Percentiles rank a stretch among this genome's conserved stretches.
Evolutionary conservation across 75 land plant genomes (phyloP).

Genomic region (Picea sitchensis): DNA sequence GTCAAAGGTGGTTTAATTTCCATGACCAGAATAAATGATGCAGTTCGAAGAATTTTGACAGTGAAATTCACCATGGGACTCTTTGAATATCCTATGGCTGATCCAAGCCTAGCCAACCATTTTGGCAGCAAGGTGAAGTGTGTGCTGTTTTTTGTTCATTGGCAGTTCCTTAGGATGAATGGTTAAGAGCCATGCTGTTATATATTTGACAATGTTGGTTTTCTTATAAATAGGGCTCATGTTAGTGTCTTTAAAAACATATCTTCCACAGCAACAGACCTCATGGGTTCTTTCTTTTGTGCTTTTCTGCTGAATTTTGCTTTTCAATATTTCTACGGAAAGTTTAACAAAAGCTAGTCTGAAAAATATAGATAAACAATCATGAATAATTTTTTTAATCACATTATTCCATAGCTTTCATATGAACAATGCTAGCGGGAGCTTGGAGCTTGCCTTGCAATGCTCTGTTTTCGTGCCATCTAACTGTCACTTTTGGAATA

Average conservation of each 20-base stretch:
- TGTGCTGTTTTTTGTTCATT: not conserved
- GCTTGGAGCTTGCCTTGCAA: not conserved
- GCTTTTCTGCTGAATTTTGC: not conserved
- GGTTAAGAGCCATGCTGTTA: not conserved
- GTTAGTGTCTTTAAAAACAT: too few species aligned
- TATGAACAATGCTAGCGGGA: not conserved
- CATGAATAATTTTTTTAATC: not conserved
- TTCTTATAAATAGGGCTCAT: too few species aligned
- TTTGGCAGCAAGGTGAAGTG: slow-evolving; percentile 33
- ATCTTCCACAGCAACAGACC: too few species aligned
- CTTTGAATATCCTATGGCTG: slow-evolving; percentile 55
- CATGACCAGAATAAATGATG: slow-evolving; percentile 59
- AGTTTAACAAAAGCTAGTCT: not conserved
- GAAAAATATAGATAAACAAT: not conserved
- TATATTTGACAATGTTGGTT: not conserved
- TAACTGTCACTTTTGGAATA: not conserved
- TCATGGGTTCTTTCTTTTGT: too few species aligned
- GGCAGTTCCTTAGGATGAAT: not conserved
- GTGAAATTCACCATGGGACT: slow-evolving; percentile 61
- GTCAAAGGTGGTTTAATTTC: slow-evolving; percentile 36
- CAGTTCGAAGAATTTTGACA: slow-evolving; percentile 53
- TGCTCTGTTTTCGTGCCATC: not conserved
- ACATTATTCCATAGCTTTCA: not conserved
- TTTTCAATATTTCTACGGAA: not conserved
- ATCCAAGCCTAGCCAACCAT: slow-evolving; percentile 19